Conservation (phyloP, 306 rosid species). For the Gleditsia sinensis region DNA sequence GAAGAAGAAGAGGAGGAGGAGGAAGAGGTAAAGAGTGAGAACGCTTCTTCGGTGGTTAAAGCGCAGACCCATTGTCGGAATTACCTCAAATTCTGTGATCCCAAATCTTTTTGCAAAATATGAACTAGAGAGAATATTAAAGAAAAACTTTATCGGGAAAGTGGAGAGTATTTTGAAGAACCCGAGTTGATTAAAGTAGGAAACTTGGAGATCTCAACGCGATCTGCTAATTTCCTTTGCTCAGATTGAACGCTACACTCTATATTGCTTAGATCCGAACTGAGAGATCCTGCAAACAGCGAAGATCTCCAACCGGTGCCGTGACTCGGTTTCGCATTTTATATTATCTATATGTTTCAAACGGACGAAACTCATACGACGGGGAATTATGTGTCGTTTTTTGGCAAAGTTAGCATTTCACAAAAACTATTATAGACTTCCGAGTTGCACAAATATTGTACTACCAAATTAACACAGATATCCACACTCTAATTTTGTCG, state of each 20-base stretch:
- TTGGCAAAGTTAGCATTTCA: no score
- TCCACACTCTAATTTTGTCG: no score
- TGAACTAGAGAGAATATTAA: neutral
- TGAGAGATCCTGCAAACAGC: slow-evolving; percentile 41
- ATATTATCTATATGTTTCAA: neutral
- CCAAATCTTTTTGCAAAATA: neutral
- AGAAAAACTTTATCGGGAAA: neutral
- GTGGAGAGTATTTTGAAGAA: neutral
- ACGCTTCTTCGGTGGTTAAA: slow-evolving; percentile 12
- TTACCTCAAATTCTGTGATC: neutral
- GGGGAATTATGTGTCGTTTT: neutral
- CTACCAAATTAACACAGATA: no score
- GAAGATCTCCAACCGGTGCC: slow-evolving; percentile 31
- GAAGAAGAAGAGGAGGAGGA: slow-evolving; percentile 20
- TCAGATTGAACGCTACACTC: neutral
- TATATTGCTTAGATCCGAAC: neutral
- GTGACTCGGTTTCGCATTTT: neutral
- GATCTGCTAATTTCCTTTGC: slow-evolving; percentile 6
- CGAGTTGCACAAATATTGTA: no score
- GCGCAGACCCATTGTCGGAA: slow-evolving; percentile 34
- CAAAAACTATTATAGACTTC: no score
- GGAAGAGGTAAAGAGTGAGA: slow-evolving; percentile 8
- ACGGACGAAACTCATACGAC: neutral
- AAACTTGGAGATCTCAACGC: neutral
- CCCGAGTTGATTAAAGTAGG: neutral